These are phyloP conservation scores for Hura crepitans DNA, from an alignment of 441 rosid genomes.

Conservation along the genomic window DNA sequence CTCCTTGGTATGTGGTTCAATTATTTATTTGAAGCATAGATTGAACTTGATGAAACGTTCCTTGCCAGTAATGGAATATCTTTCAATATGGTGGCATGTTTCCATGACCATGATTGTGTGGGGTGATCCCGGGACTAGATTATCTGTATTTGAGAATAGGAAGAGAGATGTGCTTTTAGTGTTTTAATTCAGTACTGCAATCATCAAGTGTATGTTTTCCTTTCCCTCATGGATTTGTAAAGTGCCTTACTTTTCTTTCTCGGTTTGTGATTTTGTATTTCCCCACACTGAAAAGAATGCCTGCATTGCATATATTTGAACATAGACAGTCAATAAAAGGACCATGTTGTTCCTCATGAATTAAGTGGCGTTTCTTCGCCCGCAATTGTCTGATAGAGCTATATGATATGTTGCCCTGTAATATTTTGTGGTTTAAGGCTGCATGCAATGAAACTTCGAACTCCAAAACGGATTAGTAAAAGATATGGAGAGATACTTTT, in stretches of 20 bases:
- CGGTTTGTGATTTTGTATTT: conserved; percentile 15
- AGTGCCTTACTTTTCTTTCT: conserved; percentile 8
- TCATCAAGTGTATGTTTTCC: conserved; percentile 1
- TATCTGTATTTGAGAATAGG: conserved; percentile 28
- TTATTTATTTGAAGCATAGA: conserved; percentile 19
- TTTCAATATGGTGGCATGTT: conserved; percentile 17
- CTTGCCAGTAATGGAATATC: conserved; percentile 27
- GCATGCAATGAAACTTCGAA: too few species aligned
- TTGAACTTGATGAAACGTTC: conserved; percentile 23
- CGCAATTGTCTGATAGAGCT: background rate
- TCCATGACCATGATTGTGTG: conserved; percentile 13
- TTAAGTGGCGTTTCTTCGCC: background rate
- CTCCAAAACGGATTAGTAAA: too few species aligned
- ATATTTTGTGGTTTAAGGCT: background rate
- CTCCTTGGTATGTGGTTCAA: conserved; percentile 2
- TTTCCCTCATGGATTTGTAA: conserved; percentile 25
- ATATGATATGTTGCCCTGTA: background rate
- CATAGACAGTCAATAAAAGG: conserved; percentile 15
- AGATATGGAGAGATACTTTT: too few species aligned
- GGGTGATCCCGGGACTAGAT: conserved; percentile 22
- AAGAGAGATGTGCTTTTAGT: conserved; percentile 22
- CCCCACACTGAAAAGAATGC: conserved; percentile 10
- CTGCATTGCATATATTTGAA: conserved; percentile 17
- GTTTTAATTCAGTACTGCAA: background rate
- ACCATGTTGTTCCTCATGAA: background rate